Conservation (phyloP, 139 green algal species). For the Eudorina sp. region DNA sequence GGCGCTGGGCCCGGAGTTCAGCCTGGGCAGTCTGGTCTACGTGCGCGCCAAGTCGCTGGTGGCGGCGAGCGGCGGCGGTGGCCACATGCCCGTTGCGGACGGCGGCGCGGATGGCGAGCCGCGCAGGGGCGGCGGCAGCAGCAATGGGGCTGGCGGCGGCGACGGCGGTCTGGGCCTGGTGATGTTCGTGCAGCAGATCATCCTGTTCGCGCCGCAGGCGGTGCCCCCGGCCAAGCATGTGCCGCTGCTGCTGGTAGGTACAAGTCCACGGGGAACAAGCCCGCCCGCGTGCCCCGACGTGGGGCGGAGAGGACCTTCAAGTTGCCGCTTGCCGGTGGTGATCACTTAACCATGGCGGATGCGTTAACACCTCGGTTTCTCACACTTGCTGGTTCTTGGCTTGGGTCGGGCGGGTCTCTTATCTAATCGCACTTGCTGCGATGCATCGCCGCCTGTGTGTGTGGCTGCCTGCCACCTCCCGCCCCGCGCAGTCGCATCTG, state of each 20-base stretch:
- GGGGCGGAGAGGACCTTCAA: no score
- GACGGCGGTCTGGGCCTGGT: constrained; percentile 68
- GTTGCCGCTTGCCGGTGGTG: no score
- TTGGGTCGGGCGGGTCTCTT: no score
- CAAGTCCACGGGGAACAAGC: no score
- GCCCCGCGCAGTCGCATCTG: constrained; percentile 67
- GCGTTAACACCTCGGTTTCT: no score
- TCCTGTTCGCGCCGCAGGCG: constrained; percentile 93
- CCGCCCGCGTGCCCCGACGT: no score
- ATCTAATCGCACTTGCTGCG: no score
- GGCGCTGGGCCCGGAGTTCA: constrained; percentile 91
- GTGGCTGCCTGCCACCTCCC: neutral
- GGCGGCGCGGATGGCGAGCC: neutral
- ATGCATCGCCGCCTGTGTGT: neutral
- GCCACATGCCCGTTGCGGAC: neutral
- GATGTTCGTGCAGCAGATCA: constrained; percentile 94
- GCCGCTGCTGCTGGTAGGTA: constrained; percentile 66
- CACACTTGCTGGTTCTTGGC: no score
- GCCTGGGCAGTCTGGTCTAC: constrained; percentile 78
- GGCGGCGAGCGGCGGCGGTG: constrained; percentile 55
- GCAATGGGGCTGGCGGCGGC: constrained; percentile 43
- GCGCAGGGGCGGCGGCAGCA: neutral
- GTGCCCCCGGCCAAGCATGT: constrained; percentile 68
- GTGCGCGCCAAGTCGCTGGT: constrained; percentile 71
- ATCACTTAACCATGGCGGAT: no score